Evolutionary conservation across 2,329 filamentous ascomycete genomes (phyloP), one percentile per base, ranked within the genome.

Genomic region (Pseudopyrenochaeta lycopersici): DNA sequence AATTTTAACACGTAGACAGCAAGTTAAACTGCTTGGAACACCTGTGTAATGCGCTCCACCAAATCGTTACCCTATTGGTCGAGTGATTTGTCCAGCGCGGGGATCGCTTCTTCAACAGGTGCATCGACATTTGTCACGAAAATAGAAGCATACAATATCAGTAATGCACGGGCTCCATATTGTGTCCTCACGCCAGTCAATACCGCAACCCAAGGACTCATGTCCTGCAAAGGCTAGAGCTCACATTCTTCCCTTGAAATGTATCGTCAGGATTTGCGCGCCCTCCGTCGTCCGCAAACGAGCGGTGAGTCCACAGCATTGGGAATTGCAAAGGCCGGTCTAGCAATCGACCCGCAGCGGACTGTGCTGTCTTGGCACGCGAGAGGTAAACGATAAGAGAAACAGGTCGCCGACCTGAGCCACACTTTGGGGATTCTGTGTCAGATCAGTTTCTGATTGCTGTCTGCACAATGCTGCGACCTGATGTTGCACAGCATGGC

Each of bases 391-490:
- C 18, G 41, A 35, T 27, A 36, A 40, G 42, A 27, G 30, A 14
- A 44, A n/a, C 31, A 50, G 29, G 52, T 72, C 68, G 68, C 65
- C 68, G 68, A 72, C 67, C 57, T 70, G 66, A 68, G 52, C 66
- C 68, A 62, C 46, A 56, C n/a, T 42, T 20, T 54, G 49, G 67
- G 66, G 33, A 56, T 43, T 38, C 35, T 35, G 49, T 23, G 40
- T 54, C 42, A 43, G 51, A 53, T 49, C 49, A 33, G 27, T 15
- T 27, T 44, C 32, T 7, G 44, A 15, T 35, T 21, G 20, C 18
- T 31, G 39, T 33, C 31, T 43, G 43, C 42, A 54, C 49, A 43
- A 38, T 45, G 39, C 30, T 51, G 53, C 48, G 33, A 44, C 33
- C 44, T 21, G 20, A 27, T 15, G 44, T 51, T 41, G 44, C 56